Base-by-base conservation (phyloP, 2,329 filamentous ascomycete genomes). In the Beauveria medogensis region DNA sequence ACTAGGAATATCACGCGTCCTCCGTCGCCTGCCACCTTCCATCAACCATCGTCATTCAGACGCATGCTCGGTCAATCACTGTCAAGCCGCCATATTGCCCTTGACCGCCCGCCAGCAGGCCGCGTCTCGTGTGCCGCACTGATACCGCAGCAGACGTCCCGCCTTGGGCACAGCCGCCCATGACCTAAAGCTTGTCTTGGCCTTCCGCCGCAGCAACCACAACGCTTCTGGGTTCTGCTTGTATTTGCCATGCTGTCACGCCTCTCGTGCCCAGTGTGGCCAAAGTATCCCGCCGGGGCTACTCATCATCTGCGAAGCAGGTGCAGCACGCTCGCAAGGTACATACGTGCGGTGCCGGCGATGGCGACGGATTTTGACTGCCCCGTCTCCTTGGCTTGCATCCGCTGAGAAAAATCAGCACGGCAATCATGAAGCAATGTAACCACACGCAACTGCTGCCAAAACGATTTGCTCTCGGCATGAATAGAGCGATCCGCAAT, bases 391-490 rank as follows among this genome's bases (percentile, higher is more conserved):
- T n/a, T 24, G 37, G 16, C 58, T 18, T 51, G 50, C 40, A 55
- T 60, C 26, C 41, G 43, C 28, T 37, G 34, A 37, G 34, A 37
- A 37, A 22, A 43, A 48, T 37, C 20, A 28, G 26, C 16, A 26
- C 40, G 41, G 57, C 48, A 54, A 28, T 54, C 28, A 54, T 24
- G 20, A 53, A 55, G 50, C 43, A 47, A 60, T 55, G 50, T 48
- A 55, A 60, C 58, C 50, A 55, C 58, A 48, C 30, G 30, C 54
- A 47, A 48, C 41, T 57, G 26, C 54, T 44, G 20, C 24, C 20
- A 24, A 47, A 47, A 43, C 47, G 22, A 59, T 26, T 43, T 7
- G 20, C 5, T 37, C 55, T 57, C 40, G 20, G 56, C 56, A 46
- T 7, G 34, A 43, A 46, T 7, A 44, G 41, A 26, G 26, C 12